Percentiles rank a stretch among this genome's conserved stretches.
phyloP scores from a whole-genome alignment of 139 green algal genomes.

The Micractinium conductrix region DNA sequence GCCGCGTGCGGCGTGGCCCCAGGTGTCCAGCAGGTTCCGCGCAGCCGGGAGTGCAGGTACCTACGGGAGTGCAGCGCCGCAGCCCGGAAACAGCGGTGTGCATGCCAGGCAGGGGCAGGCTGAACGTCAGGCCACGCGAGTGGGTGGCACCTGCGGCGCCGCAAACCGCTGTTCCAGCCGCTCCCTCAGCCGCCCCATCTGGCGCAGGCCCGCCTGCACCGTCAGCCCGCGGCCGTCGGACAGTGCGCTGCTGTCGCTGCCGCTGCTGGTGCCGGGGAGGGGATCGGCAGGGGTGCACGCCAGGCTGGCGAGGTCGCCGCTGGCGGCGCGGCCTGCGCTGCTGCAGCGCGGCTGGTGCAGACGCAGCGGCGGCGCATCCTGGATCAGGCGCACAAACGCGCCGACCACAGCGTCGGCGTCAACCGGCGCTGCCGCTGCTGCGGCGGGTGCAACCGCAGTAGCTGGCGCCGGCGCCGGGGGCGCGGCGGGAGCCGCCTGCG shows the following conservation, averaged over 20 bases:
- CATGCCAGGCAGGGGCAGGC: no score
- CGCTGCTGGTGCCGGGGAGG: constrained; percentile 18
- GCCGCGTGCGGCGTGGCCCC: no score
- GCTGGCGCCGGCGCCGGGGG: neutral
- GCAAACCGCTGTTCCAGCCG: no score
- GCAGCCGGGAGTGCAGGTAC: no score
- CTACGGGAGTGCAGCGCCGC: no score
- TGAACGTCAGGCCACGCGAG: no score
- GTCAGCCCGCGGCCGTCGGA: no score
- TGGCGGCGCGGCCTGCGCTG: neutral
- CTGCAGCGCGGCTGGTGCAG: neutral
- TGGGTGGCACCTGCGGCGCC: no score
- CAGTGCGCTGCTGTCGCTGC: constrained; percentile 54
- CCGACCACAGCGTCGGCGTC: constrained; percentile 66
- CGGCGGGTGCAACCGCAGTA: neutral
- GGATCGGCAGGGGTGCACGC: neutral
- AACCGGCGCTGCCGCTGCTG: constrained; percentile 27
- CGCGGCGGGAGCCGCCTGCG: neutral
- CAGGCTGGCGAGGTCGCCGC: neutral
- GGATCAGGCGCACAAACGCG: constrained; percentile 46
- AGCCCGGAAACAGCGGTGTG: no score
- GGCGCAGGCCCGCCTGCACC: no score
- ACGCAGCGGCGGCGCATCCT: constrained; percentile 59
- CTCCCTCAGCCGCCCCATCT: no score
- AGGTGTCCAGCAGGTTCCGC: no score